Base-by-base conservation (phyloP, 2,329 filamentous ascomycete species). In the Septoria linicola region DNA sequence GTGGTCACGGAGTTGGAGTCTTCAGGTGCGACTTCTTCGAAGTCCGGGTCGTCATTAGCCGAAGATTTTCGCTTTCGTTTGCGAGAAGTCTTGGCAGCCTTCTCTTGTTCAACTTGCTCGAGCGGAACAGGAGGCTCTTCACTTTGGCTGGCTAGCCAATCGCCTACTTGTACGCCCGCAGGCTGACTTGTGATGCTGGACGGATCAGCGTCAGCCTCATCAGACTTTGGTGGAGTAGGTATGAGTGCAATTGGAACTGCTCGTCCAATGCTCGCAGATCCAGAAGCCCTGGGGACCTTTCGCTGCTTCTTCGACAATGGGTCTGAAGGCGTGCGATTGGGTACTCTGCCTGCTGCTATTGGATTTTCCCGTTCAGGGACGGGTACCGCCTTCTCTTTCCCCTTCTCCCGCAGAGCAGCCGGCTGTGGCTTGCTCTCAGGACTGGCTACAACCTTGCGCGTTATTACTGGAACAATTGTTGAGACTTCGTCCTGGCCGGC, bases 41-140 rank as follows among this genome's bases (percentile, higher is more conserved):
- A 57, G 8, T 59, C 59, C 17, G 53, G 51, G 8, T 52, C 53
- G 34, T 55, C 59, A 30, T 59, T 48, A 2, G 43, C 49, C 19
- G 13, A 49, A 37, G 50, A 48, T 17, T 49, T 43, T n/a, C 51
- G 55, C 32, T 37, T 51, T 11, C 56, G 56, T 37, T 51, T 57
- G 8, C 56, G 51, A 25, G 30, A 41, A 21, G 32, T 37, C 47
- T 49, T 49, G 47, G 32, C 47, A 41, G 23, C 2, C 21, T 16
- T 8, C 7, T 49, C 39, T 2, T 25, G 44, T 17, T 49, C 45
- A n/a, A 14, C 10, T 32, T 25, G 45, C 27, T 48, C 50, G 25
- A 40, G 50, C 16, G 50, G 50, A 7, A 53, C 25, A 19, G 44
- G 44, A 23, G 39, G 41, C 34, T 53, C 50, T 39, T 52, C 42